Percentiles rank a stretch among this genome's conserved stretches.
phyloP scores from a whole-genome alignment of 768 basidiomycete species.

The Tubosaeta brunneosetosa region DNA sequence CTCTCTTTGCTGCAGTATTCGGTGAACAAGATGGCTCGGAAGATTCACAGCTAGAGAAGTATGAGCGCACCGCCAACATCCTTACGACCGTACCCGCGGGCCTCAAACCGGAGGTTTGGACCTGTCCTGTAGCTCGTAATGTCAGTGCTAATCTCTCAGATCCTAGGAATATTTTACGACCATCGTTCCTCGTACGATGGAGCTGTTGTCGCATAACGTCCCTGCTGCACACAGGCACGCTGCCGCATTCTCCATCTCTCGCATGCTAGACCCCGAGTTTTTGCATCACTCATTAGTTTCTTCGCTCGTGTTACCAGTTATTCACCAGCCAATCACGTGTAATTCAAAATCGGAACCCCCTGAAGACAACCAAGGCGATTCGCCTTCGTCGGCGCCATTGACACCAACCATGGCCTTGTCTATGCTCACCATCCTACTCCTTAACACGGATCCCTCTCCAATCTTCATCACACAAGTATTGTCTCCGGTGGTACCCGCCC shows the following conservation, averaged over 20 bases:
- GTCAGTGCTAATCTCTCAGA: neutral
- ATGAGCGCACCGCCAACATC: constrained; percentile 66
- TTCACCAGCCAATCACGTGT: constrained; percentile 52
- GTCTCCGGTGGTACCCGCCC: constrained; percentile 59
- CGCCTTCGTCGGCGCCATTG: constrained; percentile 1
- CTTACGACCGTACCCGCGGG: constrained; percentile 58
- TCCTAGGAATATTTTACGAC: constrained; percentile 56
- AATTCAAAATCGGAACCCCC: neutral
- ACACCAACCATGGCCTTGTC: constrained; percentile 42
- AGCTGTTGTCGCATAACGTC: constrained; percentile 39
- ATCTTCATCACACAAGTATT: constrained; percentile 56
- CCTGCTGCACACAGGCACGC: constrained; percentile 48
- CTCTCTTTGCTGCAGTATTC: constrained; percentile 65
- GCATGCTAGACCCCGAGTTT: constrained; percentile 46
- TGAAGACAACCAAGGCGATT: neutral
- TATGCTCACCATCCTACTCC: constrained; percentile 51
- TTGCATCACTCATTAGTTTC: constrained; percentile 13
- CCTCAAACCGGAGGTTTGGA: constrained; percentile 50
- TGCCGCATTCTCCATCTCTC: constrained; percentile 64
- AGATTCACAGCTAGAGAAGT: constrained; percentile 58
- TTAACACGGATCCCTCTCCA: constrained; percentile 79
- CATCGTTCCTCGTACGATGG: constrained; percentile 53
- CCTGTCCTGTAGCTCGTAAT: neutral
- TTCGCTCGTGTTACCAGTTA: constrained; percentile 39
- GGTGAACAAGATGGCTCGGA: constrained; percentile 52